These are phyloP conservation scores for Aspergillus diversus DNA, from an alignment of 495 filamentous ascomycete species.

Conservation along the genomic window DNA sequence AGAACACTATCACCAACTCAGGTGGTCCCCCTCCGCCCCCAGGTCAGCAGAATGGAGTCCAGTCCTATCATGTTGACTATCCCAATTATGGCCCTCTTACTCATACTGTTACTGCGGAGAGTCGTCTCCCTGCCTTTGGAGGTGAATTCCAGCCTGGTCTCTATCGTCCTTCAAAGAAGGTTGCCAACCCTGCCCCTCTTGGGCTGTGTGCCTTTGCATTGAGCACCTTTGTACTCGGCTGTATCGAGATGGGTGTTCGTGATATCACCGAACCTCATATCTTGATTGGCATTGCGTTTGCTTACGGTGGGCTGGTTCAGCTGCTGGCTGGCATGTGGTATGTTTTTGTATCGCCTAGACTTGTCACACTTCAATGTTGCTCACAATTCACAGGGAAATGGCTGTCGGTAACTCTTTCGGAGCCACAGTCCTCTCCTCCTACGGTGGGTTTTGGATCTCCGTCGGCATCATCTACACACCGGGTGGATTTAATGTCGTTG, in stretches of 20 bases:
- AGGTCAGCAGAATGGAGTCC: constrained; percentile 1
- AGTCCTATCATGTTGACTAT: constrained; percentile 26
- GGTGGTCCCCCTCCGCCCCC: not conserved
- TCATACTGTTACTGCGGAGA: constrained; percentile 62
- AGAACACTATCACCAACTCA: constrained; percentile 19
- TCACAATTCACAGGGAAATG: constrained; percentile 74
- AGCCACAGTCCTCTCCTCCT: constrained; percentile 91
- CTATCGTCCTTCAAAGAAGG: constrained; percentile 69
- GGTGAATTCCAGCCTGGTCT: constrained; percentile 90
- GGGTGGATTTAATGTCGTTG: constrained; percentile 62
- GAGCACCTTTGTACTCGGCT: constrained; percentile 84
- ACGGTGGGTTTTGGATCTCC: constrained; percentile 94
- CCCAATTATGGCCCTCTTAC: constrained; percentile 60
- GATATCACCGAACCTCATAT: constrained; percentile 61
- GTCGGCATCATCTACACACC: constrained; percentile 82
- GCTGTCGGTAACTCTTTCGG: constrained; percentile 92
- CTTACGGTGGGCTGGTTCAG: constrained; percentile 80
- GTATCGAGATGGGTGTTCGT: constrained; percentile 70
- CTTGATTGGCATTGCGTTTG: constrained; percentile 64
- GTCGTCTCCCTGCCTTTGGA: constrained; percentile 76
- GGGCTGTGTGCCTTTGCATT: constrained; percentile 81
- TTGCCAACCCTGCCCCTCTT: constrained; percentile 79
- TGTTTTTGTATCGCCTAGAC: constrained; percentile 36
- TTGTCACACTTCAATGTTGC: not conserved
- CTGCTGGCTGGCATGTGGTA: constrained; percentile 92